Conservation (phyloP, 768 basidiomycete genomes). For the Suillus bovinus region DNA sequence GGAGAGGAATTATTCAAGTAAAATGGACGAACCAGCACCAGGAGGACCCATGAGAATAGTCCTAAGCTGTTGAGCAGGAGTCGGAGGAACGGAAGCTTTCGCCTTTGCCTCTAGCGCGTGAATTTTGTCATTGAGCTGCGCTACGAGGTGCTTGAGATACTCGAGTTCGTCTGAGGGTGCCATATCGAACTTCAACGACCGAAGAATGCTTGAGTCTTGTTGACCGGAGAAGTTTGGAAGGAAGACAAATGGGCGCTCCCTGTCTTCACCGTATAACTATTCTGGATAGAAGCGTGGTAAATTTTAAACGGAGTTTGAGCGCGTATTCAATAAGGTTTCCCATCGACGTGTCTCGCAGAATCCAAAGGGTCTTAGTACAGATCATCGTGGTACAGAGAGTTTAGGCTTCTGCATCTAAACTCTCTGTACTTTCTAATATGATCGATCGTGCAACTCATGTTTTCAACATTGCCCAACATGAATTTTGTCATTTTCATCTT, state of each 20-base stretch:
- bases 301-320: constrained; percentile 4
- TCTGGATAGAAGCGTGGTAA: not conserved
- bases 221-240: not conserved
- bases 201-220: not conserved
- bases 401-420: no score
- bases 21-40: constrained; percentile 74
- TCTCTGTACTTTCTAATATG: no score
- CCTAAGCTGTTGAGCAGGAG: constrained; percentile 78
- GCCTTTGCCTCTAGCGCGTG: constrained; percentile 68
- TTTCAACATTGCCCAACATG: no score
- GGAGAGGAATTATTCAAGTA: not conserved
- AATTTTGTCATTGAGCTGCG: constrained; percentile 92
- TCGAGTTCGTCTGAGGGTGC: constrained; percentile 78
- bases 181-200: constrained; percentile 38
- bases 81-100: constrained; percentile 44
- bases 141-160: constrained; percentile 91
- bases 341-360: no score
- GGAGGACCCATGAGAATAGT: constrained; percentile 96
- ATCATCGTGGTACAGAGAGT: no score
- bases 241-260: constrained; percentile 1
- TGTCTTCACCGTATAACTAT: not conserved
- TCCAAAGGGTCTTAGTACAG: no score
- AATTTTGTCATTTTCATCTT: not conserved
- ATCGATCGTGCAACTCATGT: no score
- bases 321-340: no score